These are phyloP conservation scores for Heracleum sosnowskyi DNA, from an alignment of 129 eudicot species.

Conservation along the genomic window DNA sequence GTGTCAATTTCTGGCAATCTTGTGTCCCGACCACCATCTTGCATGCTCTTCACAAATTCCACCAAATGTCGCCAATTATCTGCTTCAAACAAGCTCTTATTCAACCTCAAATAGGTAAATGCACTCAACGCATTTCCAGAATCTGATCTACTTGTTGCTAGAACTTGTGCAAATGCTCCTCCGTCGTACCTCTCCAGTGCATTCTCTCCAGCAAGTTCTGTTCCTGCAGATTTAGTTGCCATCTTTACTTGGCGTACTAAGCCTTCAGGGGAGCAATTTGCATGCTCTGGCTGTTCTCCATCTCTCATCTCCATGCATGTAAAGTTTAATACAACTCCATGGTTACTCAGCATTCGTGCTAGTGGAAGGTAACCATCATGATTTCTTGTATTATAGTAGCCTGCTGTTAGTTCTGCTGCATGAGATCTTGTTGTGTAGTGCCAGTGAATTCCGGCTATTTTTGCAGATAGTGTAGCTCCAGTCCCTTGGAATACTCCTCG, in stretches of 20 bases:
- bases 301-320: slow-evolving; percentile 99
- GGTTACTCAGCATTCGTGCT: slow-evolving; percentile 59
- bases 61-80: slow-evolving; percentile 85
- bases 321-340: slow-evolving; percentile 72
- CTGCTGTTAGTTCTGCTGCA: slow-evolving; percentile 93
- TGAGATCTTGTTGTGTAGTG: slow-evolving; percentile 87
- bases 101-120: slow-evolving; percentile 75
- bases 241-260: slow-evolving; percentile 69
- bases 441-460: slow-evolving; percentile 97
- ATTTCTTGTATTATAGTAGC: slow-evolving; percentile 69
- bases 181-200: slow-evolving; percentile 81
- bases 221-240: slow-evolving; percentile 58
- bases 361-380: slow-evolving; percentile 71
- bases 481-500: slow-evolving; percentile 61
- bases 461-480: slow-evolving; percentile 72
- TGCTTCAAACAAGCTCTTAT: slow-evolving; percentile 66
- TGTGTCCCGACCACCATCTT: slow-evolving; percentile 51
- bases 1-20: slow-evolving; percentile 52
- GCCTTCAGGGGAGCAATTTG: slow-evolving; percentile 80
- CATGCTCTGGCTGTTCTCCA: slow-evolving; percentile 66
- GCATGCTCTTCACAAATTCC: slow-evolving; percentile 71
- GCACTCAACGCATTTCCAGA: slow-evolving; percentile 74
- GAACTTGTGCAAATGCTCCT: slow-evolving; percentile 51
- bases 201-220: slow-evolving; percentile 83
- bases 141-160: slow-evolving; percentile 60